Conservation (phyloP, 1,284 basidiomycete species). For the Waitea zeae region DNA sequence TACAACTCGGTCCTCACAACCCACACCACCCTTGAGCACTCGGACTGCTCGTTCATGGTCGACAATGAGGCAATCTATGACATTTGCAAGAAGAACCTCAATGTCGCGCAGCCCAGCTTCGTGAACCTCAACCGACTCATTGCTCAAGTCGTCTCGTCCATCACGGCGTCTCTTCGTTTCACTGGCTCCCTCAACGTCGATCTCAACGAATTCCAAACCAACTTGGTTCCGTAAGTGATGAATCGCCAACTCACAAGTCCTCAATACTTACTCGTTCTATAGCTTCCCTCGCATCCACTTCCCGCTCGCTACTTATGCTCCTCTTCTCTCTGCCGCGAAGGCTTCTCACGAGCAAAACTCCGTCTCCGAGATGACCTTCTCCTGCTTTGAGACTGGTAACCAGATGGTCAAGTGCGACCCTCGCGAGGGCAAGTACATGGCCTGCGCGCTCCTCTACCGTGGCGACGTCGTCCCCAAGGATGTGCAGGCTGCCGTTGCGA, state of each 20-base stretch:
- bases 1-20: conserved; percentile 99
- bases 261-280: not conserved
- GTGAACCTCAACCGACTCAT: conserved; percentile 94
- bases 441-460: conserved; percentile 80
- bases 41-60: conserved; percentile 98
- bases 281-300: conserved; percentile 97
- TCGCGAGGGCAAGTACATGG: conserved; percentile 95
- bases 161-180: conserved; percentile 95
- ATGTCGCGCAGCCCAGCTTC: conserved; percentile 79
- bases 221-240: conserved; percentile 73
- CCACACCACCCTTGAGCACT: conserved; percentile 98
- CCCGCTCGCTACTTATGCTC: conserved; percentile 92
- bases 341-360: conserved; percentile 96
- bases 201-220: conserved; percentile 97
- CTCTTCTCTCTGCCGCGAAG: conserved; percentile 79
- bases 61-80: conserved; percentile 99
- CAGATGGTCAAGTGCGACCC: conserved; percentile 99
- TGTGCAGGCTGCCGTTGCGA: conserved; percentile 83
- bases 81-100: conserved; percentile 94
- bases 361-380: conserved; percentile 96
- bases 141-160: conserved; percentile 94
- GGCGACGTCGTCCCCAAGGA: conserved; percentile 98
- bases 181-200: conserved; percentile 98
- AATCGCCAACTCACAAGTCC: not conserved
- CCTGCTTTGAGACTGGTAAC: conserved; percentile 95